Evolutionary conservation across 2,329 filamentous ascomycete genomes (phyloP).

Genomic region (Colletotrichum siamense): DNA sequence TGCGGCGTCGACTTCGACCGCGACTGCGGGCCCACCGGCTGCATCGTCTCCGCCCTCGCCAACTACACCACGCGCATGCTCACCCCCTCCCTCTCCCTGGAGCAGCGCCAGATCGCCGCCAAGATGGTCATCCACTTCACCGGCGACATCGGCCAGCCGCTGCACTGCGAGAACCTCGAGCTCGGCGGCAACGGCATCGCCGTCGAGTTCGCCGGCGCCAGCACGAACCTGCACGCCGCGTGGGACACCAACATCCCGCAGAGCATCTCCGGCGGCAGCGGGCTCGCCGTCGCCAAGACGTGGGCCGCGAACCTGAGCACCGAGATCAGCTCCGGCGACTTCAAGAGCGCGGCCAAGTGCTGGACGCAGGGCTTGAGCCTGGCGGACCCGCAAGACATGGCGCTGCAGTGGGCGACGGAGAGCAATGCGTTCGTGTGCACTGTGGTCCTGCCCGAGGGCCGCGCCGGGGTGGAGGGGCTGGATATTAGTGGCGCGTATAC

Average conservation of each 20-base stretch:
- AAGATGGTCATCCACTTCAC: constrained; percentile 25
- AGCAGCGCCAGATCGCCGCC: constrained; percentile 22
- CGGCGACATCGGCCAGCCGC: constrained; percentile 24
- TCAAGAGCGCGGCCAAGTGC: constrained; percentile 35
- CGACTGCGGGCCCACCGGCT: constrained; percentile 22
- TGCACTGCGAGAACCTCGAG: constrained; percentile 23
- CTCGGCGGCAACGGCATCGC: constrained; percentile 39
- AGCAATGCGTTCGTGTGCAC: constrained; percentile 48
- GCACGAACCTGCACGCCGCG: constrained; percentile 63
- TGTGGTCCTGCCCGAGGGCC: constrained; percentile 44
- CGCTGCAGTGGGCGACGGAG: constrained; percentile 45
- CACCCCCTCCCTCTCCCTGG: constrained; percentile 48
- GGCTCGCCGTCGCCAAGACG: constrained; percentile 37
- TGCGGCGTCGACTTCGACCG: constrained; percentile 23
- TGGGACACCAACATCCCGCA: constrained; percentile 68
- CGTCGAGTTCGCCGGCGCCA: constrained; percentile 55
- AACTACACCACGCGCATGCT: constrained; percentile 31
- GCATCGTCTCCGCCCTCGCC: constrained; percentile 22
- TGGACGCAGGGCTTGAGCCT: constrained; percentile 42
- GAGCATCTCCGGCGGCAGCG: constrained; percentile 40
- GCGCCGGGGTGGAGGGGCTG: constrained; percentile 39
- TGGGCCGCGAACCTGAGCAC: constrained; percentile 40
- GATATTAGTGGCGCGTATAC: constrained; percentile 47
- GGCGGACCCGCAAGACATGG: constrained; percentile 33
- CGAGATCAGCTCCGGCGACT: constrained; percentile 42